Percentiles rank a stretch among this genome's conserved stretches.
These are phyloP conservation scores for Xylaria sp. DNA, from an alignment of 2,329 filamentous ascomycete genomes.

Conservation along the genomic window DNA sequence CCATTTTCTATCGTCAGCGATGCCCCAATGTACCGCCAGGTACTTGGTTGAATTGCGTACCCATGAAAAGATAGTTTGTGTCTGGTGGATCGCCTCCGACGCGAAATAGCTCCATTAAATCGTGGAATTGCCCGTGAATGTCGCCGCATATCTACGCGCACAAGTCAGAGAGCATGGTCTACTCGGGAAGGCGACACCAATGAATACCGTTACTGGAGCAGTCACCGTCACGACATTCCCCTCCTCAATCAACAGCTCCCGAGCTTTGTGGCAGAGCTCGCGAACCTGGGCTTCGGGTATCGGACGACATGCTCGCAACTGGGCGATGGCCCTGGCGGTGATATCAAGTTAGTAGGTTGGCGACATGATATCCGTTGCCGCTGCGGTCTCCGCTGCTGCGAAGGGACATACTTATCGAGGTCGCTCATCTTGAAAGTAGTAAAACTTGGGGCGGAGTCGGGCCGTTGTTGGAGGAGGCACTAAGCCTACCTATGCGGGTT, in stretches of 20 bases:
- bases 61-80: conserved; percentile 97
- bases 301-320: conserved; percentile 91
- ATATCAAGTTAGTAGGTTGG: conserved; percentile 13
- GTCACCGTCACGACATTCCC: conserved; percentile 95
- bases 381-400: not conserved
- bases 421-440: conserved; percentile 71
- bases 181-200: not conserved
- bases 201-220: conserved; percentile 78
- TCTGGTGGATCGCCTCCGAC: conserved; percentile 93
- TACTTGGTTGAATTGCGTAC: conserved; percentile 46
- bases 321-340: conserved; percentile 78
- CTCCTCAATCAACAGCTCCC: conserved; percentile 95
- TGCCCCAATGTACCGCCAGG: not conserved
- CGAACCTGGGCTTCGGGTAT: conserved; percentile 95
- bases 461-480: conserved; percentile 4
- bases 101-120: conserved; percentile 94
- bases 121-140: conserved; percentile 96
- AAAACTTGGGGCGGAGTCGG: not conserved
- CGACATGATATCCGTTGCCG: conserved; percentile 1
- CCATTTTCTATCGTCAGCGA: conserved; percentile 21
- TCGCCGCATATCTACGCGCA: conserved; percentile 80
- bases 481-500: conserved; percentile 1
- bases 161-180: conserved; percentile 17
- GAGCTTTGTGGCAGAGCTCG: conserved; percentile 95
- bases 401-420: conserved; percentile 74